A percentile compares a stretch with the other conserved stretches of the same genome.
These are phyloP conservation scores for Dimocarpus longan DNA, from an alignment of 345 rosid species.

Conservation along the genomic window DNA sequence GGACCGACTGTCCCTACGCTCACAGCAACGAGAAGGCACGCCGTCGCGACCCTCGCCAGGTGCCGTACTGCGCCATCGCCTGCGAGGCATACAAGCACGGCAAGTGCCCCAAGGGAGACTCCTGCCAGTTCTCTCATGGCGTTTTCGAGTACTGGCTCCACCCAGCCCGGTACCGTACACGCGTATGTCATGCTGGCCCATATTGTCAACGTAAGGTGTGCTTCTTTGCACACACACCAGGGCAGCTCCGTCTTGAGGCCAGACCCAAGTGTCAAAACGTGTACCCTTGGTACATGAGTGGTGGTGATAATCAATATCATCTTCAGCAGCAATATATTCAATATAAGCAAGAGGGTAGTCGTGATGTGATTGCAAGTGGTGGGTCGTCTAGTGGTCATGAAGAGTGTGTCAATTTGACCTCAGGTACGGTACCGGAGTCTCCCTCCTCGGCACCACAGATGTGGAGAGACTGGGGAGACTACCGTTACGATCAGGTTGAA, in stretches of 20 bases:
- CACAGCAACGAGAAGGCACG: constrained; percentile 92
- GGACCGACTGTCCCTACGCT: constrained; percentile 93
- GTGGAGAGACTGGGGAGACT: neutral
- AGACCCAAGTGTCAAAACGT: constrained; percentile 30
- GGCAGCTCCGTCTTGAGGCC: constrained; percentile 50
- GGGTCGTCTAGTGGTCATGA: constrained; percentile 3
- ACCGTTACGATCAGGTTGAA: neutral
- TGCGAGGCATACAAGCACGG: constrained; percentile 77
- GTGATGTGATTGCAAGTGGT: neutral
- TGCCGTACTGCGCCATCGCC: constrained; percentile 62
- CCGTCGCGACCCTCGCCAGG: constrained; percentile 80
- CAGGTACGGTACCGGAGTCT: neutral
- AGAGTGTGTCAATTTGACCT: constrained; percentile 1
- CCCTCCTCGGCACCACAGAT: neutral
- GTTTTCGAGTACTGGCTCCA: constrained; percentile 92
- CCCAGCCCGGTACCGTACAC: constrained; percentile 73
- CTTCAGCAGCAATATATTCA: neutral
- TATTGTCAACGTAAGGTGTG: constrained; percentile 73
- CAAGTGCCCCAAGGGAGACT: constrained; percentile 60
- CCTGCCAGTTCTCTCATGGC: constrained; percentile 75
- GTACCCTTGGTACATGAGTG: constrained; percentile 20
- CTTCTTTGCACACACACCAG: constrained; percentile 81
- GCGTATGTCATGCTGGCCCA: constrained; percentile 66
- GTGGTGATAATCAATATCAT: constrained; percentile 9
- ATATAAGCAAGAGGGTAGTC: neutral